Base-by-base conservation (phyloP, 352 stramenopile genomes). In the Globisporangium takayamanum region DNA sequence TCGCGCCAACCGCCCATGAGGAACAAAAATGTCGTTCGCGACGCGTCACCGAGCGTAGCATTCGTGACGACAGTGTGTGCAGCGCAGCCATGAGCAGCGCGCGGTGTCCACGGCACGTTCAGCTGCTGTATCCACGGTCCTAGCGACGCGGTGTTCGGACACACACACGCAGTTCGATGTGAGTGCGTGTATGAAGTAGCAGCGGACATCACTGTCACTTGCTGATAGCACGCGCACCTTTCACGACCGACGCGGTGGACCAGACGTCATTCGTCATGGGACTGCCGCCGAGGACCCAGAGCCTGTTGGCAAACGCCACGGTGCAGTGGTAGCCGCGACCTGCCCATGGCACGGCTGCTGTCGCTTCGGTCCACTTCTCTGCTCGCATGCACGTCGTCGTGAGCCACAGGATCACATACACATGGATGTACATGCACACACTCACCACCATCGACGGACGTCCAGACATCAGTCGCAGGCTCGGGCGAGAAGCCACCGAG, bases 191-290 rank as follows among this genome's bases (percentile, higher is more conserved):
- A 33, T 18, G 28, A 33, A 6, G 28, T 33, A 33, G 25, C 12
- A 14, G 36, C 18, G 22, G 22, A 22, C 22, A 14, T 18, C 30
- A 36, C n/a, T 8, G 33, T 39, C 33, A 3, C 33, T 12, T 12
- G 5, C 33, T 39, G 33, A 2, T 12, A 36, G 3, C 18, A 6
- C 3, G 18, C 49, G 14, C 41, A 50, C 81, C 76, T 39, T 55
- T 59, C 16, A 91, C 55, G n/a, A 90, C 63, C 0, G 81, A 91
- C 0, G 69, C 55, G 0, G 84, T 87, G 5, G 69, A 84, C 81
- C 82, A 94, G 42, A 94, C 80, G 16, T 90, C 74, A 63, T 89
- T 91, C 59, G 84, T 89, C 16, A 91, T 59, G n/a, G 84, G 84
- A 61, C 73, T 91, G 1, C 84, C 84, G 10, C 81, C 84, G n/a